A percentile compares a stretch with the other conserved stretches of the same genome.
Conservation (phyloP, 2,329 filamentous ascomycete genomes). For the Blumeria hordei region DNA sequence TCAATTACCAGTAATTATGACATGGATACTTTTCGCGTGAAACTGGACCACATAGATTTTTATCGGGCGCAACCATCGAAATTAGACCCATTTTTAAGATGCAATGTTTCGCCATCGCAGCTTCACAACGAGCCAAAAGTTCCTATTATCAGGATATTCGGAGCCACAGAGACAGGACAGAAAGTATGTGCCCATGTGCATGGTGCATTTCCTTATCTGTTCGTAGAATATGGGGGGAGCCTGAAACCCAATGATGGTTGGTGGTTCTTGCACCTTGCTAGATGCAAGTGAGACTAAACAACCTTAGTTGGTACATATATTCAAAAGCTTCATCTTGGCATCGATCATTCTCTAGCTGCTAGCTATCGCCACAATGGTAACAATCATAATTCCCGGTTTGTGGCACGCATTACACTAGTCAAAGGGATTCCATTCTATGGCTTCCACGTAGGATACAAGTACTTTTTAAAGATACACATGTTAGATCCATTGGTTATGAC, state of each 20-base stretch:
- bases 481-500: conserved; percentile 71
- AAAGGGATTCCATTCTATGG: conserved; percentile 94
- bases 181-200: conserved; percentile 93
- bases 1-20: not conserved
- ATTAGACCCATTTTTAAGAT: conserved; percentile 58
- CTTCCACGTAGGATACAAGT: conserved; percentile 74
- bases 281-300: conserved; percentile 4
- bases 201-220: conserved; percentile 90
- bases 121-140: conserved; percentile 44
- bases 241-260: conserved; percentile 42
- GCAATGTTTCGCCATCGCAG: conserved; percentile 33
- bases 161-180: conserved; percentile 79
- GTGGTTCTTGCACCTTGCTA: conserved; percentile 9
- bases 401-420: conserved; percentile 73
- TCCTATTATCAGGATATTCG: conserved; percentile 75
- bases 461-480: conserved; percentile 87
- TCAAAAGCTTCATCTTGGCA: conserved; percentile 54
- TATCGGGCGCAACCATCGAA: conserved; percentile 62
- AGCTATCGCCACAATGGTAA: conserved; percentile 60
- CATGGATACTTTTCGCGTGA: conserved; percentile 65
- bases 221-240: conserved; percentile 57
- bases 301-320: conserved; percentile 48
- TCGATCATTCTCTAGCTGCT: conserved; percentile 71
- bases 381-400: conserved; percentile 44
- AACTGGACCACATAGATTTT: conserved; percentile 86